These are phyloP conservation scores for Rutstroemia sydowiana DNA, from an alignment of 2,329 filamentous ascomycete species.

Conservation along the genomic window DNA sequence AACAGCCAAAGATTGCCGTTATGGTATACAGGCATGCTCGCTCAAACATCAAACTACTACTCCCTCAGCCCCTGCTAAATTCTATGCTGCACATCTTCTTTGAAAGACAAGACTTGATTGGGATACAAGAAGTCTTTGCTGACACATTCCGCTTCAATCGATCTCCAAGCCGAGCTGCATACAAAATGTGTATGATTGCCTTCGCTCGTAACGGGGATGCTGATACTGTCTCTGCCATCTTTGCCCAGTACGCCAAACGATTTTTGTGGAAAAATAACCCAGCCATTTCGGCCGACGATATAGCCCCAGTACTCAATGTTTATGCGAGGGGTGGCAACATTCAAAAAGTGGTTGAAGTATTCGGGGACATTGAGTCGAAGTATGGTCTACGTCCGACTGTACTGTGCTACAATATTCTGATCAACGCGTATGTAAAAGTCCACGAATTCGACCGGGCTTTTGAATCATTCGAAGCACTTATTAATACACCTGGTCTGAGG, in stretches of 20 bases:
- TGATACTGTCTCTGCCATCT: conserved; percentile 36
- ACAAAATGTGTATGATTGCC: conserved; percentile 31
- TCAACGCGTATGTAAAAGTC: conserved; percentile 61
- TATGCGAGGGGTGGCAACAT: conserved; percentile 64
- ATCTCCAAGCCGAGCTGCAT: conserved; percentile 25
- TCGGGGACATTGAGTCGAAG: conserved; percentile 51
- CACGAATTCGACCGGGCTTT: conserved; percentile 62
- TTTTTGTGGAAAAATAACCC: conserved; percentile 9
- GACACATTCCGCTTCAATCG: conserved; percentile 30
- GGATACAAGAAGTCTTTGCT: conserved; percentile 33
- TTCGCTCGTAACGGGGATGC: conserved; percentile 41
- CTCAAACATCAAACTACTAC: conserved; percentile 6
- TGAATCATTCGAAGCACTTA: conserved; percentile 54
- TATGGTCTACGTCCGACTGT: conserved; percentile 51
- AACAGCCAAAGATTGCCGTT: conserved; percentile 17
- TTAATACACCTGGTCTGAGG: conserved; percentile 35
- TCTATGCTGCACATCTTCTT: conserved; percentile 28
- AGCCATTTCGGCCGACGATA: conserved; percentile 17
- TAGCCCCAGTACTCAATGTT: conserved; percentile 59
- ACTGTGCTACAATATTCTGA: conserved; percentile 66
- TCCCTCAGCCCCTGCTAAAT: conserved; percentile 22
- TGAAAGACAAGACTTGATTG: conserved; percentile 25
- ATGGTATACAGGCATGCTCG: conserved; percentile 22
- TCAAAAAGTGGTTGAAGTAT: conserved; percentile 48
- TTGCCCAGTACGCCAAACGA: conserved; percentile 31